Evolutionary conservation across 441 rosid genomes (phyloP), one percentile per base, ranked within the genome.

Genomic region (Populus tomentosa): DNA sequence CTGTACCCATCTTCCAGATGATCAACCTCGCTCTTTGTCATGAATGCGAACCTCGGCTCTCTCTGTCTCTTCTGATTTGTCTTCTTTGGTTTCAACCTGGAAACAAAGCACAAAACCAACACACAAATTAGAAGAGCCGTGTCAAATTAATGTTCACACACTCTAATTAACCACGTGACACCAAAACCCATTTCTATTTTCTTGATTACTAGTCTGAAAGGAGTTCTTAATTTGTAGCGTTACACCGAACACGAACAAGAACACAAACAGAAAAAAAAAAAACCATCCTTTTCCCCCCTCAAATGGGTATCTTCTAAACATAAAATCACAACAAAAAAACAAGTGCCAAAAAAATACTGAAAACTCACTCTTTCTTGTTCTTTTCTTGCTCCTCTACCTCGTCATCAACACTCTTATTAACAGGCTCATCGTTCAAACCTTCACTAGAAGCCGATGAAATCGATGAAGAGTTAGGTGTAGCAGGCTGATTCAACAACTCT

Each of bases 1-100:
- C 98, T 85, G 82, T 87, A 95, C 26, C 99, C 97, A 72, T 95
- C 99, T 78, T 95, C 99, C 70, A 95, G 87, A 64, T 93, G 93
- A 88, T 95, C 98, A 64, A 95, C 87, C 75, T 95, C 99, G 68
- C 98, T 93, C 89, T 93, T 91, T 0, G 99, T 95, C 86, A 93
- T 89, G 92, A 95, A 95, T 66, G 99, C 99, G 81, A 90, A 88
- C 85, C 93, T 90, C 76, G 94, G 87, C 46, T 93, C 94, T 82
- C 91, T 88, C 80, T 87, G 87, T 87, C 87, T 89, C 82, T 92
- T 95, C 75, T 87, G 94, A 75, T 86, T 90, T 89, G 86, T 93
- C 95, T 89, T 95, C 80, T 93, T 93, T 36, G 90, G 87, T 77
- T 93, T 93, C 88, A 89, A 88, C 88, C 98, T 95, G 63, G 18